Conservation (phyloP, 225 moss, liverwort and hornwort genomes). For the Physcomitrellopsis africana region DNA sequence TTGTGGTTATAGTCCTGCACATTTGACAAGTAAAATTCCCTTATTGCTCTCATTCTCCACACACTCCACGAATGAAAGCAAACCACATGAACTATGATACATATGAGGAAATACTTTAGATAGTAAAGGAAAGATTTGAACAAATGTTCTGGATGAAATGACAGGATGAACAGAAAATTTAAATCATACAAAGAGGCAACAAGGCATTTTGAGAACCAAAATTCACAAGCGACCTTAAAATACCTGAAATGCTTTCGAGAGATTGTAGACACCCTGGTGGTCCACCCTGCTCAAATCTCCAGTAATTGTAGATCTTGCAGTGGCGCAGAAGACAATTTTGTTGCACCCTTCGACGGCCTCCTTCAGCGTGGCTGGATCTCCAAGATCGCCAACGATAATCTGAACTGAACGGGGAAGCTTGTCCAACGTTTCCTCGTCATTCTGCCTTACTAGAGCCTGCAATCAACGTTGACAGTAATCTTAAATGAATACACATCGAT, state of each 20-base stretch:
- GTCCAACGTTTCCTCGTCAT: constrained; percentile 67
- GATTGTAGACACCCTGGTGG: constrained; percentile 78
- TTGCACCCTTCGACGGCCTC: constrained; percentile 78
- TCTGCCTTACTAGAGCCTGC: constrained; percentile 76
- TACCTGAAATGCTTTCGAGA: constrained; percentile 89
- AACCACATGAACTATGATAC: not conserved
- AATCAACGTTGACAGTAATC: constrained; percentile 7
- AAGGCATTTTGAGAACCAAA: not conserved
- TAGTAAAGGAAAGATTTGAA: not conserved
- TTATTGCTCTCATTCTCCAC: not conserved
- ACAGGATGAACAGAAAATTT: not conserved
- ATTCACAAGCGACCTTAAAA: not conserved
- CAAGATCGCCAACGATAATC: constrained; percentile 71
- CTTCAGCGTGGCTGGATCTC: constrained; percentile 70
- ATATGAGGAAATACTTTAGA: not conserved
- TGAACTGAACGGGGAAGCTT: constrained; percentile 78
- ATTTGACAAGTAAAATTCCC: constrained; percentile 16
- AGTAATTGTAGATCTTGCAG: constrained; percentile 74
- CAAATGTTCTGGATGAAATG: not conserved
- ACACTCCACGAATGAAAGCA: not conserved
- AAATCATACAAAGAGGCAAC: not conserved
- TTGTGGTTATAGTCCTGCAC: constrained; percentile 96
- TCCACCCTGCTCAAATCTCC: constrained; percentile 84
- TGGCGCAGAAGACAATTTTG: constrained; percentile 80
- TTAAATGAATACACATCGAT: not conserved